These are phyloP conservation scores for Argentina anserina DNA, from an alignment of 306 rosid species.

Conservation along the genomic window DNA sequence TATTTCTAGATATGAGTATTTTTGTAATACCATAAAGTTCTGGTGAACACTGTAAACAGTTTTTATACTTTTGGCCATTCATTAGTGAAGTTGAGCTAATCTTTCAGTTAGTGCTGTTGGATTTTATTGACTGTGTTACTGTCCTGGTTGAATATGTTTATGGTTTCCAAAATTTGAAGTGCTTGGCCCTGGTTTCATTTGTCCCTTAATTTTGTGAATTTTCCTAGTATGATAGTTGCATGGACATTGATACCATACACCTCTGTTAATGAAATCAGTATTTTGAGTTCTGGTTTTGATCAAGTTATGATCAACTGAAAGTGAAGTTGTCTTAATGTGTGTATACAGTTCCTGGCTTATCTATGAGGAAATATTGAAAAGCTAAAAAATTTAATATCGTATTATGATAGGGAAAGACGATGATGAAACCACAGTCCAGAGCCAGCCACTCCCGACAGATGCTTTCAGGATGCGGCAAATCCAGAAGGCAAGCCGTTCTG, in stretches of 20 bases:
- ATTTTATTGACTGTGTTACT: neutral
- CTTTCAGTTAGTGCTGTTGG: neutral
- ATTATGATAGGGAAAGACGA: conserved; percentile 62
- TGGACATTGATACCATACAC: neutral
- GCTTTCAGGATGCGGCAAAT: conserved; percentile 81
- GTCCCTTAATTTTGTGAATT: neutral
- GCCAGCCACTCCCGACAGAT: conserved; percentile 85
- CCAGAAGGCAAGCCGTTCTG: conserved; percentile 73
- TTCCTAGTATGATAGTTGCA: neutral
- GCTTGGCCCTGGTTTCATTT: neutral
- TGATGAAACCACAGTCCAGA: conserved; percentile 74
- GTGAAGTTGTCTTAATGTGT: neutral
- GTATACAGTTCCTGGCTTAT: neutral
- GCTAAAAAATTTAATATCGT: neutral
- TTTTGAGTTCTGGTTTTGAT: neutral
- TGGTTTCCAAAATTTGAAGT: neutral
- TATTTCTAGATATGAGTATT: neutral
- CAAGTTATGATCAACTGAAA: neutral
- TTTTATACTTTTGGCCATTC: neutral
- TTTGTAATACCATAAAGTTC: too few relatives aligned
- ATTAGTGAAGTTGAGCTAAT: neutral
- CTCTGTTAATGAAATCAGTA: neutral
- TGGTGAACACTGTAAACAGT: neutral
- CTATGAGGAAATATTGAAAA: neutral
- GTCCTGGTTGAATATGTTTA: neutral